Evolutionary conservation across 2,329 filamentous ascomycete genomes (phyloP).

Genomic region (Coccinonectria pachysandricola): DNA sequence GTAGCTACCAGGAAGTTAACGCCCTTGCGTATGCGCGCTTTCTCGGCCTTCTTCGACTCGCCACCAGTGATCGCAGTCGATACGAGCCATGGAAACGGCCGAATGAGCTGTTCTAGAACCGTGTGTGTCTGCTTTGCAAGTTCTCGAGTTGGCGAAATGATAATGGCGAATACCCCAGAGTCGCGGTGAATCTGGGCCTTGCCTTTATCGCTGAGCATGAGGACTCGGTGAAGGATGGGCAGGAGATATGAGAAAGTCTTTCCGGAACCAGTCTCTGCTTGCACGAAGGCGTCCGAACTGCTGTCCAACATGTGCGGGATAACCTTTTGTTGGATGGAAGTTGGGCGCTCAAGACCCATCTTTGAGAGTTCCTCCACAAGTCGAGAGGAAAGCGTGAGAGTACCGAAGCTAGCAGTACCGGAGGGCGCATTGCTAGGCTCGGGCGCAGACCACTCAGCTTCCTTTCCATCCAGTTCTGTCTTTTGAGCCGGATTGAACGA

Average conservation of each 20-base stretch:
- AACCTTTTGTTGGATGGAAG: conserved; percentile 86
- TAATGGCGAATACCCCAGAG: conserved; percentile 84
- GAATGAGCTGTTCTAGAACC: conserved; percentile 74
- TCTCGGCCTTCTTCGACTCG: conserved; percentile 69
- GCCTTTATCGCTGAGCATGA: conserved; percentile 56
- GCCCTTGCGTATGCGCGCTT: conserved; percentile 85
- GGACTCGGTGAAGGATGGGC: conserved; percentile 80
- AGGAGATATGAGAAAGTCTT: conserved; percentile 95
- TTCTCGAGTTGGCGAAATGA: conserved; percentile 90
- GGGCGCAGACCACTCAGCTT: conserved; percentile 42
- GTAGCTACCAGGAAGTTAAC: conserved; percentile 94
- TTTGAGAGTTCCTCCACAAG: conserved; percentile 80
- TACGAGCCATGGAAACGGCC: conserved; percentile 90
- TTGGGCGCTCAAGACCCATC: conserved; percentile 80
- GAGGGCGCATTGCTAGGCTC: conserved; percentile 85
- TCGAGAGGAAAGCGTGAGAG: conserved; percentile 69
- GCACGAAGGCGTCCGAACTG: conserved; percentile 86
- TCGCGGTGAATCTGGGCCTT: conserved; percentile 62
- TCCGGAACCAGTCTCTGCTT: conserved; percentile 93
- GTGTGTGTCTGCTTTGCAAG: conserved; percentile 86
- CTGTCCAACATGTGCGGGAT: conserved; percentile 70
- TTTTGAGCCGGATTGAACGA: conserved; percentile 74
- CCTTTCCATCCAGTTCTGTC: conserved; percentile 45
- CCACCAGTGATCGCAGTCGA: conserved; percentile 70
- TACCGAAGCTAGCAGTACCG: conserved; percentile 77